Percentiles rank a stretch among this genome's conserved stretches.
Conservation (phyloP, 352 stramenopile genomes). For the Pythium rhizo-oryzae region DNA sequence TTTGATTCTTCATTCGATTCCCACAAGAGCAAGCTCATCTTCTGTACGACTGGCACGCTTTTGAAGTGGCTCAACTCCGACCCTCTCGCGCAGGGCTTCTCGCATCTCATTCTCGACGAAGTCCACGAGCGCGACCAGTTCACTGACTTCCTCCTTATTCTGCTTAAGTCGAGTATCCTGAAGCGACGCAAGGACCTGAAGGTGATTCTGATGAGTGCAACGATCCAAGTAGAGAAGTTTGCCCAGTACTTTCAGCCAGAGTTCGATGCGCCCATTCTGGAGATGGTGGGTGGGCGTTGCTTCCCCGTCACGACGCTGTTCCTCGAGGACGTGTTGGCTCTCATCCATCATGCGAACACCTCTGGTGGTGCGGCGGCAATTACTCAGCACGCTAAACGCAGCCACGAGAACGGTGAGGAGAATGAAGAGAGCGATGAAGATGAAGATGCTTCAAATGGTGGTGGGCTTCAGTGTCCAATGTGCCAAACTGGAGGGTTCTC, state of each 20-base stretch:
- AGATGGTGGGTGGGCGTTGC: slow-evolving; percentile 84
- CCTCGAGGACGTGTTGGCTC: slow-evolving; percentile 82
- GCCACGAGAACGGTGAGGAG: slow-evolving; percentile 1
- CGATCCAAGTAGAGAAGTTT: slow-evolving; percentile 95
- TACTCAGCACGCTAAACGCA: slow-evolving; percentile 5
- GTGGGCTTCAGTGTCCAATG: slow-evolving; percentile 75
- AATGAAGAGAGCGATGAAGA: slow-evolving; percentile 9
- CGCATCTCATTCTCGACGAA: slow-evolving; percentile 96
- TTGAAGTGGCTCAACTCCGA: slow-evolving; percentile 86
- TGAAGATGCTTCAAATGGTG: slow-evolving; percentile 20
- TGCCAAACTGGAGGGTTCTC: slow-evolving; percentile 73
- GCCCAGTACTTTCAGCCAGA: slow-evolving; percentile 89
- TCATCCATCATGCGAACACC: slow-evolving; percentile 37
- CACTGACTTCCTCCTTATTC: slow-evolving; percentile 96
- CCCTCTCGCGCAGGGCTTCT: slow-evolving; percentile 79
- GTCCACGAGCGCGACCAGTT: slow-evolving; percentile 96
- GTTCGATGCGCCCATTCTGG: slow-evolving; percentile 66
- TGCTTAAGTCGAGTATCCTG: slow-evolving; percentile 90
- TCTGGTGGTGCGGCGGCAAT: slow-evolving; percentile 15
- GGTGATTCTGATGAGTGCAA: slow-evolving; percentile 96
- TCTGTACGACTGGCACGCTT: slow-evolving; percentile 97
- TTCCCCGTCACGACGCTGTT: slow-evolving; percentile 94
- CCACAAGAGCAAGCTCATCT: slow-evolving; percentile 92
- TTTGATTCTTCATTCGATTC: slow-evolving; percentile 85
- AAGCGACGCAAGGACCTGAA: slow-evolving; percentile 83